These are phyloP conservation scores for Asterophora parasitica DNA, from an alignment of 768 basidiomycete genomes.

Conservation along the genomic window DNA sequence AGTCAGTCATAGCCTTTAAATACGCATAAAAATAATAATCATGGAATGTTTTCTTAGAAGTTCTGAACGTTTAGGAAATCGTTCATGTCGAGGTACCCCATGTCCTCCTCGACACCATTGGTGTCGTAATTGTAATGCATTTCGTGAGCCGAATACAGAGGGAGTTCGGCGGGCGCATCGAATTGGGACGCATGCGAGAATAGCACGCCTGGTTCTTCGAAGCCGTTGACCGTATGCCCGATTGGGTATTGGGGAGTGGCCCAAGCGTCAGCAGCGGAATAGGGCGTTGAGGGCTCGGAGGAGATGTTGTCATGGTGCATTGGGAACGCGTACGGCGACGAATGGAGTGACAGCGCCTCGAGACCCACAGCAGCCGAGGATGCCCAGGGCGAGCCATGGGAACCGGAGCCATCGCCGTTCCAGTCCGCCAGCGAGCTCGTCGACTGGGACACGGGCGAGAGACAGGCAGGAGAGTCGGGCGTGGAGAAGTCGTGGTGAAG, in stretches of 20 bases:
- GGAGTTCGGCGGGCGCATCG: slow-evolving; percentile 1
- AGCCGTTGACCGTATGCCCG: neutral
- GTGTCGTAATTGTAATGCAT: neutral
- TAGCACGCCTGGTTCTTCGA: slow-evolving; percentile 6
- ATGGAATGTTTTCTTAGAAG: slow-evolving; percentile 10
- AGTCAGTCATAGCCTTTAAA: slow-evolving; percentile 3
- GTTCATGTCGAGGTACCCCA: slow-evolving; percentile 24
- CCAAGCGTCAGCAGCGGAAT: slow-evolving; percentile 5
- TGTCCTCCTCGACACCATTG: slow-evolving; percentile 14
- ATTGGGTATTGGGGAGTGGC: slow-evolving; percentile 1
- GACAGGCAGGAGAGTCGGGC: slow-evolving; percentile 7
- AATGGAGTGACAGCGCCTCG: neutral
- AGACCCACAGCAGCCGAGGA: slow-evolving; percentile 4
- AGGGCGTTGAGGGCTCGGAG: neutral
- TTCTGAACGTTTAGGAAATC: slow-evolving; percentile 21
- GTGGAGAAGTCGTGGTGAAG: slow-evolving; percentile 13
- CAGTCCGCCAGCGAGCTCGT: slow-evolving; percentile 37
- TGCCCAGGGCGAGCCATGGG: slow-evolving; percentile 6
- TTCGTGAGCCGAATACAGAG: neutral
- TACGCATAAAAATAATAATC: slow-evolving; percentile 6
- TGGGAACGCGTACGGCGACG: neutral
- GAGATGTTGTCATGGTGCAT: neutral
- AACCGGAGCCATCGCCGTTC: slow-evolving; percentile 27
- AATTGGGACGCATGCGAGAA: slow-evolving; percentile 2
- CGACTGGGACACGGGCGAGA: slow-evolving; percentile 26